Evolutionary conservation across 805 yeast genomes (phyloP), one percentile per base, ranked within the genome.

Genomic region (Priceomyces fermenticarens): DNA sequence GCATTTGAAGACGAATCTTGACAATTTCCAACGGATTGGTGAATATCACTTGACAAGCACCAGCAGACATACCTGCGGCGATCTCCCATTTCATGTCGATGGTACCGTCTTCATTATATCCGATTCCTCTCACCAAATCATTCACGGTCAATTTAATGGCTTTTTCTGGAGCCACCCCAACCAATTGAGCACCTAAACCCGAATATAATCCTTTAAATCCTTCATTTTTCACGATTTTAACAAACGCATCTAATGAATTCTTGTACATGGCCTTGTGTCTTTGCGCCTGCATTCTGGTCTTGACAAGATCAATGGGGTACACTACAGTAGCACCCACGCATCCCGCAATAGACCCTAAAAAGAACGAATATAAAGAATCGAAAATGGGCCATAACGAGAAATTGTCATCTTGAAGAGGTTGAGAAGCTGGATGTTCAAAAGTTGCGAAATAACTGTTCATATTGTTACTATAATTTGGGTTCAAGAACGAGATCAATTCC

Each of bases 121-220:
- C 81, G 40, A 79, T 72, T 23, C 82, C 81, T 54, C 98, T 78
- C 43, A 89, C 82, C 42, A 86, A 69, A 60, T 91, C 99, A 65
- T 91, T 91, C 30, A 91, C 95, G 0, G 98, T 90, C 50, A 91
- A 78, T 67, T 91, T 91, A 56, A 91, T 91, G 33, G 98, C 98
- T 71, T 91, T 91, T 63, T 91, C 99, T 2, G 99, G 99, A 0
- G 98, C 98, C 38, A 91, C 98, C 51, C 99, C 99, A 36, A 93
- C 80, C 55, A 91, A 72, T 65, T 93, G 98, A 12, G 98, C 97
- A 8, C 88, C 86, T 38, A 91, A 72, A 40, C 99, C 99, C 4
- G 96, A 84, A 64, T 91, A 91, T 43, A 91, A 75, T 7, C 98
- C 98, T 52, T 73, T 69, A 36, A 85, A 55, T 38, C 97, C 97